phyloP scores from a whole-genome alignment of 2,329 filamentous ascomycete species.

The Trichoderma sp. region DNA sequence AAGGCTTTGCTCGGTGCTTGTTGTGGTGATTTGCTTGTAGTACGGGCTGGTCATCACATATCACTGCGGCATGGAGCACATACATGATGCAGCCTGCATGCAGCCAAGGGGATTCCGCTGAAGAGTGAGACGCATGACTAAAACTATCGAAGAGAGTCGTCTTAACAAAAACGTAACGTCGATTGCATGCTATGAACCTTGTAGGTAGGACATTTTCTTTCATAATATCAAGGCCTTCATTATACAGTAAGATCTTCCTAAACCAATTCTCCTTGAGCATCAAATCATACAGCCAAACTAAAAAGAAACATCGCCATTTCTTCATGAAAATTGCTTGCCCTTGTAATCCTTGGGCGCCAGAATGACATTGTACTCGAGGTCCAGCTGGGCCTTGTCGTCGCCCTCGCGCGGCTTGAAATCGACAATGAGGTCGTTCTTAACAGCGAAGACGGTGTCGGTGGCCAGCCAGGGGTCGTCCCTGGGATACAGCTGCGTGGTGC shows the following conservation, averaged over 20 bases:
- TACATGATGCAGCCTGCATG: conserved; percentile 7
- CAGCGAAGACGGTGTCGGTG: conserved; percentile 52
- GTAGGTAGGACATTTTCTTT: background rate
- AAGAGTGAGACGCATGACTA: background rate
- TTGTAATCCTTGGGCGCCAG: conserved; percentile 51
- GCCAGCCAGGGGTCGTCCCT: conserved; percentile 65
- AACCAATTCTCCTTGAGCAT: no score
- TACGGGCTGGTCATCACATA: background rate
- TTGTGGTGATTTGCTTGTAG: no score
- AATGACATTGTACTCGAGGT: conserved; percentile 49
- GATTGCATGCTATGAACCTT: background rate
- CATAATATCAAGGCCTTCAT: no score
- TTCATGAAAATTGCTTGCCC: conserved; percentile 37
- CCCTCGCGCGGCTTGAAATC: conserved; percentile 51
- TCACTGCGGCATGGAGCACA: background rate
- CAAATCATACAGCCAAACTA: no score
- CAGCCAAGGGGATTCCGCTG: background rate
- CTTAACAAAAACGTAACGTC: no score
- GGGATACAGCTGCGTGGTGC: conserved; percentile 79
- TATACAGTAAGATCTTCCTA: no score
- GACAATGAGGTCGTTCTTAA: conserved; percentile 56
- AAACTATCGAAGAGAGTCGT: no score
- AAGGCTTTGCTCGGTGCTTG: background rate
- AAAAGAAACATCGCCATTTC: no score
- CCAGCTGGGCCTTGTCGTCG: conserved; percentile 43